Evolutionary conservation across 495 filamentous ascomycete species (phyloP).

Genomic region (Penicillium salamii): DNA sequence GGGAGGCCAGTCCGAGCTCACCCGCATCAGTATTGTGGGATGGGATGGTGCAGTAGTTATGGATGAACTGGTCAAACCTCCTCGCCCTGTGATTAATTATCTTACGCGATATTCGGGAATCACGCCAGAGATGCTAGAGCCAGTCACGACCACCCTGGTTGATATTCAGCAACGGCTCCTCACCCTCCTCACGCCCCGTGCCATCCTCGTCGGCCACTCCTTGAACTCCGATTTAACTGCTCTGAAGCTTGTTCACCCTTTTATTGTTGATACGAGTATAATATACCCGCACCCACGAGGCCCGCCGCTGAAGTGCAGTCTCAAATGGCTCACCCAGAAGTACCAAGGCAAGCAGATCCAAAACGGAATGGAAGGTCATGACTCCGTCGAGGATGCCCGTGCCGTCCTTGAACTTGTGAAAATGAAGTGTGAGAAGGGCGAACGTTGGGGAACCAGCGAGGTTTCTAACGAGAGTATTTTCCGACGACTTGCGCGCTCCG

Average conservation of each 20-base stretch:
- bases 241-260: constrained; percentile 82
- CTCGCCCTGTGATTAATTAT: constrained; percentile 81
- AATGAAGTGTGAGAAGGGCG: constrained; percentile 90
- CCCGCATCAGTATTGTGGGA: constrained; percentile 77
- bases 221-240: constrained; percentile 86
- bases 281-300: constrained; percentile 81
- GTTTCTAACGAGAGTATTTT: constrained; percentile 80
- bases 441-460: constrained; percentile 74
- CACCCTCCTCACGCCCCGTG: constrained; percentile 65
- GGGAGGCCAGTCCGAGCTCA: constrained; percentile 71
- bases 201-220: constrained; percentile 88
- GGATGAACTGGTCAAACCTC: constrained; percentile 89
- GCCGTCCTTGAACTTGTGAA: constrained; percentile 91
- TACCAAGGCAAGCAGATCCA: constrained; percentile 85
- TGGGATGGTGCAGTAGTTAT: constrained; percentile 84
- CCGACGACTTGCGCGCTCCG: constrained; percentile 66
- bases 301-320: constrained; percentile 66
- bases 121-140: constrained; percentile 73
- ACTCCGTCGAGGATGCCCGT: constrained; percentile 87
- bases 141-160: constrained; percentile 74
- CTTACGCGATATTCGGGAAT: constrained; percentile 88
- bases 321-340: constrained; percentile 80
- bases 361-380: constrained; percentile 73
- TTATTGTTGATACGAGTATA: constrained; percentile 84
- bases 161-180: constrained; percentile 82